A percentile compares a stretch with the other conserved stretches of the same genome.
Evolutionary conservation across 495 filamentous ascomycete genomes (phyloP).

Genomic region (Aspergillus saccharolyticus): DNA sequence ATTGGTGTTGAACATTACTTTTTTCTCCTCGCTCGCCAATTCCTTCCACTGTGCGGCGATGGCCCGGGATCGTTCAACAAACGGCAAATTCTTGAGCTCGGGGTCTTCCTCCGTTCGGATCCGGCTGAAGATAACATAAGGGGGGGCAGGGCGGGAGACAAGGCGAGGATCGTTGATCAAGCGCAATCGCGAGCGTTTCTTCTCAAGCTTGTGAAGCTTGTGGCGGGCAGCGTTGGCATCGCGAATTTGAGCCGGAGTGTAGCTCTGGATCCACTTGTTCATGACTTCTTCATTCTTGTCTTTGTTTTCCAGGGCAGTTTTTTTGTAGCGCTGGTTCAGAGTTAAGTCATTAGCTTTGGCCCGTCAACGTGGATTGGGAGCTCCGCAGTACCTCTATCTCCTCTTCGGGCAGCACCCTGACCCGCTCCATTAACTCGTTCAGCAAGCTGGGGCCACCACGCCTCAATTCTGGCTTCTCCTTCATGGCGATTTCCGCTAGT

Average conservation of each 20-base stretch:
- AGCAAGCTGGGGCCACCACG: constrained; percentile 10
- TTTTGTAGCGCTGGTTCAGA: constrained; percentile 40
- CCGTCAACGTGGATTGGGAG: background rate
- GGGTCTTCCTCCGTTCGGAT: constrained; percentile 39
- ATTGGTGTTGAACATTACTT: background rate
- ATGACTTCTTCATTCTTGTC: constrained; percentile 40
- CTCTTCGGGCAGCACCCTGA: constrained; percentile 21
- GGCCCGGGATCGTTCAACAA: constrained; percentile 18
- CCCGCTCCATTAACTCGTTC: constrained; percentile 14
- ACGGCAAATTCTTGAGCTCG: constrained; percentile 37
- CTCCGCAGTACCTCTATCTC: constrained; percentile 31
- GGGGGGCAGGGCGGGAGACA: constrained; percentile 40
- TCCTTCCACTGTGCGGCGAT: background rate
- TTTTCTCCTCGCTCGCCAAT: background rate
- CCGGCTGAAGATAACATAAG: constrained; percentile 43
- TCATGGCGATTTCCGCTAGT: background rate
- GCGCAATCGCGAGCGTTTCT: constrained; percentile 5
- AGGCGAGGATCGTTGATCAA: constrained; percentile 53
- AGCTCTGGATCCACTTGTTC: constrained; percentile 53
- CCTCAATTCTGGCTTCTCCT: background rate
- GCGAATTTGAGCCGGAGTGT: constrained; percentile 53
- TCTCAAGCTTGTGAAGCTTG: constrained; percentile 31
- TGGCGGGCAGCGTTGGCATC: constrained; percentile 61
- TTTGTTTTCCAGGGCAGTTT: constrained; percentile 46
- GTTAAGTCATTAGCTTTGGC: constrained; percentile 15